Evolutionary conservation across 768 basidiomycete species (phyloP).

Genomic region (Chalciporus chontae): DNA sequence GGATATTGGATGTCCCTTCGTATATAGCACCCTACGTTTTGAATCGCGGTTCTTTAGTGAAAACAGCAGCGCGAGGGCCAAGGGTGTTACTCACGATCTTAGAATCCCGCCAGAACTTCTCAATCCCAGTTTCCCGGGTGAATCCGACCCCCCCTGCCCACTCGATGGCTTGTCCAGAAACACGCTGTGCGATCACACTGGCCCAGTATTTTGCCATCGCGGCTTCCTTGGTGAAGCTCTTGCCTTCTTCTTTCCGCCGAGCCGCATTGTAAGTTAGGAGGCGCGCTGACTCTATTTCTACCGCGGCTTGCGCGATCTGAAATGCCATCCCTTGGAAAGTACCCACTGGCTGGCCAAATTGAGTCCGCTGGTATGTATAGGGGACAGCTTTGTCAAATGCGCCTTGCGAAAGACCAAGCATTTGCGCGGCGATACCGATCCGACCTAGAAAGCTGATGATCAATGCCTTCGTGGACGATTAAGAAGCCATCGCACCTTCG

Average conservation of each 20-base stretch:
- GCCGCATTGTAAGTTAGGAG: conserved; percentile 96
- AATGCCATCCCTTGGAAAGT: conserved; percentile 96
- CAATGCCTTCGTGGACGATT: no score
- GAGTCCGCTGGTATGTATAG: conserved; percentile 89
- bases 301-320: conserved; percentile 88
- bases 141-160: conserved; percentile 95
- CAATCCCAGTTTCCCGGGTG: conserved; percentile 91
- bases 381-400: conserved; percentile 95
- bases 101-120: conserved; percentile 95
- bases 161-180: conserved; percentile 88
- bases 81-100: conserved; percentile 70
- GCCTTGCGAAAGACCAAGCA: conserved; percentile 97
- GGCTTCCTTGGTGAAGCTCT: conserved; percentile 84
- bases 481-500: conserved; percentile 53
- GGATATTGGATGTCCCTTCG: conserved; percentile 97
- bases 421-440: conserved; percentile 97
- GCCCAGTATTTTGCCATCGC: conserved; percentile 98
- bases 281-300: conserved; percentile 86
- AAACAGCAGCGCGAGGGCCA: neutral
- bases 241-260: conserved; percentile 87
- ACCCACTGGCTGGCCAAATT: conserved; percentile 92
- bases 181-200: conserved; percentile 84
- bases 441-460: conserved; percentile 46
- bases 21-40: conserved; percentile 75
- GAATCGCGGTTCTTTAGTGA: conserved; percentile 4